Base-by-base conservation (phyloP, 2,329 filamentous ascomycete species). In the Onygenales sp. region DNA sequence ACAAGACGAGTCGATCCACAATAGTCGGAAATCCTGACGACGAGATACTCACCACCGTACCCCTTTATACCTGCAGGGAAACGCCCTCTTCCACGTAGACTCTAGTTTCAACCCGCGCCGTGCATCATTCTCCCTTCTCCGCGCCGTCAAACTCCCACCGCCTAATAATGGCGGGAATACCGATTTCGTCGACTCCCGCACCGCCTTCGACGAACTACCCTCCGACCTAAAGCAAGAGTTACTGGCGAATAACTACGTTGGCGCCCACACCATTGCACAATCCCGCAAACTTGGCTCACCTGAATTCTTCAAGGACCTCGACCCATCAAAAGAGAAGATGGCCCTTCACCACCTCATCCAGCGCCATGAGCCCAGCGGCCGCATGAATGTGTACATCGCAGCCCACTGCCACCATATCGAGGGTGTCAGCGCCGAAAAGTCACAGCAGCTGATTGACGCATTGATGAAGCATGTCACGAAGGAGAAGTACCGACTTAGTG, bases 81-180 rank as follows among this genome's bases (percentile, higher is more conserved):
- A 81, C 59, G 64, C 62, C 1, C 68, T 80, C 10, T 82, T 78
- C 64, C 79, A 82, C 55, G 74, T 74, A 10, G 79, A 82, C 63
- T 78, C 73, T 14, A 75, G 73, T 21, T 82, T 78, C 67, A 81
- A 81, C 59, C 76, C 78, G 7, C 75, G 75, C 2, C 72, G 79
- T 27, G 76, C 78, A 0, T 72, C 71, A 2, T 78, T 75, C 64
- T 80, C 75, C 7, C 67, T 82, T 9, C 70, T 82, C 0, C 70
- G 72, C 4, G 78, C 78, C 3, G 72, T 74, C 32, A 64, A 69
- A 53, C 69, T 82, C 7, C 78, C 79, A 0, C 78, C 78, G 0
- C 45, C 63, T 0, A 70, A 69, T 1, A 69, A 66, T 0, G 78
- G 78, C 17, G 79, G 78, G 21, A 70, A 75, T 47, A 81, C 78